phyloP scores from a whole-genome alignment of 2,329 filamentous ascomycete species.

The Exophiala sp. region DNA sequence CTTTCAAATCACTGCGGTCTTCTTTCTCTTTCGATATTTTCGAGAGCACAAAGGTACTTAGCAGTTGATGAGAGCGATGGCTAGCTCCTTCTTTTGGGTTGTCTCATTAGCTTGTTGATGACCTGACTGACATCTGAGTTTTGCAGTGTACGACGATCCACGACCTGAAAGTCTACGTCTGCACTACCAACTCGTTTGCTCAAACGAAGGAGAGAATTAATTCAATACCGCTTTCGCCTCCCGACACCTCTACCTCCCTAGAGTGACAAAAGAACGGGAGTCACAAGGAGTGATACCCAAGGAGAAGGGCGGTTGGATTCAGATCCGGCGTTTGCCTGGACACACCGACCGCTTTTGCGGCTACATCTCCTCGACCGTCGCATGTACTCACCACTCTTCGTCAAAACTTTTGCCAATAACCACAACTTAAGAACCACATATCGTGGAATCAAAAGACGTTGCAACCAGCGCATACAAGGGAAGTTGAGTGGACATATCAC shows the following conservation, averaged over 20 bases:
- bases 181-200: constrained; percentile 17
- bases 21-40: constrained; percentile 13
- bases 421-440: constrained; percentile 44
- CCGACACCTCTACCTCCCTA: neutral
- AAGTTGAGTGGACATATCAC: constrained; percentile 29
- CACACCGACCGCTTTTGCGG: constrained; percentile 9
- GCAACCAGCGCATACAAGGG: constrained; percentile 32
- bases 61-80: constrained; percentile 16
- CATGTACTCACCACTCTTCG: constrained; percentile 69
- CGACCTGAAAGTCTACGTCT: constrained; percentile 23
- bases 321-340: constrained; percentile 6
- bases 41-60: constrained; percentile 18
- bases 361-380: constrained; percentile 48
- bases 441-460: constrained; percentile 44
- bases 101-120: constrained; percentile 28
- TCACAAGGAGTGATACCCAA: neutral
- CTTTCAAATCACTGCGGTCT: constrained; percentile 19
- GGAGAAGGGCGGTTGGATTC: neutral
- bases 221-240: neutral
- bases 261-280: neutral
- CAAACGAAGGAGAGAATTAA: constrained; percentile 6
- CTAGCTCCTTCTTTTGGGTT: constrained; percentile 24
- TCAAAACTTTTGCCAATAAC: constrained; percentile 53
- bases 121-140: constrained; percentile 26
- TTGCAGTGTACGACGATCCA: constrained; percentile 24